Conservation (phyloP, 1,284 basidiomycete species). For the Trichosporon coremiiforme region DNA sequence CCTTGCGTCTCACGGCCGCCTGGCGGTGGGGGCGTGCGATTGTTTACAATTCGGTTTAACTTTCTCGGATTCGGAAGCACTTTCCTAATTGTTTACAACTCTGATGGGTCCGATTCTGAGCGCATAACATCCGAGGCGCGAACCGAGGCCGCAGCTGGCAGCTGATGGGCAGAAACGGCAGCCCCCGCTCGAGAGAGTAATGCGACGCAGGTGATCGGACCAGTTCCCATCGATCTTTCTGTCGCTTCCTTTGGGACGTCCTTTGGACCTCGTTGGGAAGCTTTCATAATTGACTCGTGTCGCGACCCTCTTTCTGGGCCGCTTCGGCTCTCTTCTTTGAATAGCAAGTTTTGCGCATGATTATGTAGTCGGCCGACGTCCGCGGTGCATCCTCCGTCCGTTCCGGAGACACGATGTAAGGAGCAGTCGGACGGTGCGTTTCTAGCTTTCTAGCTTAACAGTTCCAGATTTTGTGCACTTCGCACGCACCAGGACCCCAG, state of each 20-base stretch:
- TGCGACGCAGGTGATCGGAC: neutral
- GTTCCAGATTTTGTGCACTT: neutral
- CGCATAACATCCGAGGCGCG: neutral
- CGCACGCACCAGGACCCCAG: neutral
- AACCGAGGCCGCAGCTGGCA: neutral
- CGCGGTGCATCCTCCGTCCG: neutral
- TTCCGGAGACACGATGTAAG: neutral
- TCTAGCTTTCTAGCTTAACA: conserved; percentile 14
- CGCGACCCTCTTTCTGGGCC: conserved; percentile 5
- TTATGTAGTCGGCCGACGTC: neutral
- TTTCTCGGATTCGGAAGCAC: conserved; percentile 3
- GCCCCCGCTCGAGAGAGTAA: neutral
- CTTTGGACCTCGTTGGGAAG: neutral
- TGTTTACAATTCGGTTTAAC: conserved; percentile 11
- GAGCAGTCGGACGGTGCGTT: neutral
- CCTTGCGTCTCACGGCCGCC: neutral
- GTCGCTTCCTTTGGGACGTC: neutral
- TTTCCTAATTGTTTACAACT: neutral
- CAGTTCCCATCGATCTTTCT: conserved; percentile 2
- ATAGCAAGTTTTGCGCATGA: neutral
- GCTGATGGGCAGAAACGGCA: neutral
- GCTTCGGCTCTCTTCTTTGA: neutral
- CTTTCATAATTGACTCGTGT: neutral
- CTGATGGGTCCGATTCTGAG: neutral
- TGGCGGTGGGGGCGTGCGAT: neutral